Conservation (phyloP, 2,329 filamentous ascomycete species). For the Diplodia mutila region DNA sequence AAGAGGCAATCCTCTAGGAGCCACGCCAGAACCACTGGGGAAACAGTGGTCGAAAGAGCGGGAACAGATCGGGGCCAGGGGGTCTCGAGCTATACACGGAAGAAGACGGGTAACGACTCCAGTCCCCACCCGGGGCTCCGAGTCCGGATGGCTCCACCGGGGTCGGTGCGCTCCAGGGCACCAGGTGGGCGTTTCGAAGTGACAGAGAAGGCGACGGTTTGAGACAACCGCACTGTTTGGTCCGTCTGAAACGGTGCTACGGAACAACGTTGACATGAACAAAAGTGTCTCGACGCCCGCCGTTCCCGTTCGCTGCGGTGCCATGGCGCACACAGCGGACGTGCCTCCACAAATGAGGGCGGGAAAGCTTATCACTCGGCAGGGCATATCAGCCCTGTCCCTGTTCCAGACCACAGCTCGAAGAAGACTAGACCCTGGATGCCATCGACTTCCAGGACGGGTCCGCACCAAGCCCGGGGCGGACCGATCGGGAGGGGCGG, state of each 20-base stretch:
- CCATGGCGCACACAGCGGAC: neutral
- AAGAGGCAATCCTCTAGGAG: neutral
- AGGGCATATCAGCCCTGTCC: neutral
- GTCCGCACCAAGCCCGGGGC: neutral
- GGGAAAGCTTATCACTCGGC: constrained; percentile 13
- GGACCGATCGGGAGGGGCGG: constrained; percentile 9
- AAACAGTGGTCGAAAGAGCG: neutral
- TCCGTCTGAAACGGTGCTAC: neutral
- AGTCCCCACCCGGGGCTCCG: constrained; percentile 12
- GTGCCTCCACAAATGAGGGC: neutral
- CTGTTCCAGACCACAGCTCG: constrained; percentile 10
- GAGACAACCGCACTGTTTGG: neutral
- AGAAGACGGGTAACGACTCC: neutral
- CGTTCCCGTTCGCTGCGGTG: neutral
- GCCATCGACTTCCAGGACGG: neutral
- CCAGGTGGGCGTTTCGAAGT: neutral
- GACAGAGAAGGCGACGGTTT: neutral
- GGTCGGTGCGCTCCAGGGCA: neutral
- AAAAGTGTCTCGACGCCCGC: neutral
- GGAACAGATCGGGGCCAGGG: neutral
- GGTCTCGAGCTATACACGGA: neutral
- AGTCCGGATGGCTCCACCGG: constrained; percentile 13
- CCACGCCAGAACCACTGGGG: neutral
- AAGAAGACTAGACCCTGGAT: constrained; percentile 2
- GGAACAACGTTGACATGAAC: neutral